Base-by-base conservation (phyloP, 2,329 filamentous ascomycete species). In the Huntiella abstrusa region DNA sequence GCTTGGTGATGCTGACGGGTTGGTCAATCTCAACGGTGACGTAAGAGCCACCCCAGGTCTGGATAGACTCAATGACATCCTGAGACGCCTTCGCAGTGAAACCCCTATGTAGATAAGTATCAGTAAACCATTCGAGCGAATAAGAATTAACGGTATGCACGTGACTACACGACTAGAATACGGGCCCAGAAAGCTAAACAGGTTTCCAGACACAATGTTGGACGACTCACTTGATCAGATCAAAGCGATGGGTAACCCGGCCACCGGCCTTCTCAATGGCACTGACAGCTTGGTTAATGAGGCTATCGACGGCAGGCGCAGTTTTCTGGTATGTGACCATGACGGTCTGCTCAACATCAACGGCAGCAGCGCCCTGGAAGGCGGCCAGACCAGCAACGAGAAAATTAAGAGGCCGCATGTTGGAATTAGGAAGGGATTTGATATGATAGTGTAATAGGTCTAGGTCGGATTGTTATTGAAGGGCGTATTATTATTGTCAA, bases 311-410 rank as follows among this genome's bases (percentile, higher is more conserved):
- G 2, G 64, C 54, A 11, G 77, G 80, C 41, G 74, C 69, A 44
- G 77, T 66, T 17, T 80, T 75, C 17, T 80, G 75, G 58, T 85
- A 94, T 56, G 73, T 83, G 56, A 95, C 69, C 54, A 95, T 77
- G 52, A 92, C 75, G 33, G 75, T 73, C 61, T 84, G 83, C 57
- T 77, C 71, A 51, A 67, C 65, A 48, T 80, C 79, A 55, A 83
- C 70, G 51, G 73, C 76, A 50, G 75, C 59, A 28, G 69, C 68
- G 51, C 75, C 67, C 44, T 80, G 64, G 49, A 76, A 59, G 51
- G 75, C 64, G 46, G 77, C 62, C 37, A 81, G 62, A 43, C 75
- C 60, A 46, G 74, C 62, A 52, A 73, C 58, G 54, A 80, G 55
- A 50, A 71, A 57, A 12, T 67, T 53, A 50, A 65, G 59, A 54